Conservation (phyloP, 2,329 filamentous ascomycete species). For the Nemania sp. region DNA sequence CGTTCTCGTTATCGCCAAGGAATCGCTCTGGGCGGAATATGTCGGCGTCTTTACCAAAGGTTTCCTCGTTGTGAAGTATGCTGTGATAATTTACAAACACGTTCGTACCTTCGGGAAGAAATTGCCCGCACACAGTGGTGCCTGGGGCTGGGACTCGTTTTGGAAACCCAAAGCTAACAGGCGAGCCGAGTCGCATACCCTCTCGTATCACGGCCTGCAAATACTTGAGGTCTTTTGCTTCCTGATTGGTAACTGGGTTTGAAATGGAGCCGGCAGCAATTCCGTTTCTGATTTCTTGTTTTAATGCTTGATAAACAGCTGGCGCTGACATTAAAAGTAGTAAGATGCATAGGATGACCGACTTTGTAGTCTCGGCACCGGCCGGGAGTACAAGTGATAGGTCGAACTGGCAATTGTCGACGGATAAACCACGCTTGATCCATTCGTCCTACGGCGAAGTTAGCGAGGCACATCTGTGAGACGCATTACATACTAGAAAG, state of each 20-base stretch:
- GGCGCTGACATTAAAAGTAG: constrained; percentile 28
- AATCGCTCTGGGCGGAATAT: constrained; percentile 24
- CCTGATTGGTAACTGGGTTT: constrained; percentile 24
- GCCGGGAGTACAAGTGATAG: constrained; percentile 24
- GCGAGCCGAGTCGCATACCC: constrained; percentile 14
- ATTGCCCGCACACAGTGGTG: constrained; percentile 18
- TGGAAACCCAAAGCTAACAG: constrained; percentile 20
- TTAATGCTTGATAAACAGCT: constrained; percentile 18
- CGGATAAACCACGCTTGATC: constrained; percentile 13
- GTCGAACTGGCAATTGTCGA: constrained; percentile 17
- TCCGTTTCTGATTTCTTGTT: constrained; percentile 24
- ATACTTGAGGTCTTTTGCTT: constrained; percentile 20
- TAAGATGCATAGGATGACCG: constrained; percentile 22
- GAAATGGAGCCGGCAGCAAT: constrained; percentile 25
- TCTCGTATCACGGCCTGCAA: constrained; percentile 21
- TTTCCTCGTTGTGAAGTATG: constrained; percentile 15
- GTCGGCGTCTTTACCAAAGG: constrained; percentile 17
- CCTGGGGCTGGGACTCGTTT: constrained; percentile 18
- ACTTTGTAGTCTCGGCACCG: constrained; percentile 25
- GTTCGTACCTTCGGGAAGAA: constrained; percentile 16
- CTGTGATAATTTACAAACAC: constrained; percentile 15
- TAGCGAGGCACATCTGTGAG: background rate
- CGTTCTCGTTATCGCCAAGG: background rate
- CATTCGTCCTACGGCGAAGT: constrained; percentile 9
- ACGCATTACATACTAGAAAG: constrained; percentile 6